A percentile compares a stretch with the other conserved stretches of the same genome.
These are phyloP conservation scores for Pseudozyma thailandica DNA, from an alignment of 1,284 basidiomycete species.

Conservation along the genomic window DNA sequence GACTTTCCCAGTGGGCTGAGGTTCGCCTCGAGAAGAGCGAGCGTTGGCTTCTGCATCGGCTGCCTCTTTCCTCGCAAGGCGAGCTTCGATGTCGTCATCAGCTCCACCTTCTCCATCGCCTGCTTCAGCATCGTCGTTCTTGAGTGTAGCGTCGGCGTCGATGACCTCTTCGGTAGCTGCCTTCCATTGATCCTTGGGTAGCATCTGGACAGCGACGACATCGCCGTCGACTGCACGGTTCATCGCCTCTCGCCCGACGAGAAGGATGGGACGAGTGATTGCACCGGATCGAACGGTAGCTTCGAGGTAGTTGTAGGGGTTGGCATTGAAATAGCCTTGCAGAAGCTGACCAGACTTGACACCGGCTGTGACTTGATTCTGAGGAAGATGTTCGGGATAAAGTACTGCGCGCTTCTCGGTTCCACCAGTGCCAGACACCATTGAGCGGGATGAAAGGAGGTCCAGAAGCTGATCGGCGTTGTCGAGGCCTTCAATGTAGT, in stretches of 20 bases:
- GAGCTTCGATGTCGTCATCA: conserved; percentile 69
- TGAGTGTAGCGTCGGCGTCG: conserved; percentile 80
- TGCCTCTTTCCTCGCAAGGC: conserved; percentile 44
- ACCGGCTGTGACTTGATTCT: conserved; percentile 80
- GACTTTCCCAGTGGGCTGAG: conserved; percentile 88
- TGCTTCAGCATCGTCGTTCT: conserved; percentile 83
- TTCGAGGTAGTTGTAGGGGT: conserved; percentile 92
- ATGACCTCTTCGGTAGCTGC: conserved; percentile 91
- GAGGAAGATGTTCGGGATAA: conserved; percentile 79
- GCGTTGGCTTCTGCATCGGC: conserved; percentile 67
- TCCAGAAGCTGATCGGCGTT: conserved; percentile 61
- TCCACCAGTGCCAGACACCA: conserved; percentile 32
- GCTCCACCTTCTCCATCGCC: conserved; percentile 69
- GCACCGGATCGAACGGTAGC: conserved; percentile 82
- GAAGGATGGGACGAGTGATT: conserved; percentile 81
- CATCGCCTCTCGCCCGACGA: conserved; percentile 91
- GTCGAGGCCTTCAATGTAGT: conserved; percentile 63
- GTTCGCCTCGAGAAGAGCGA: conserved; percentile 72
- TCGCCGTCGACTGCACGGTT: conserved; percentile 96
- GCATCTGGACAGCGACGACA: conserved; percentile 88
- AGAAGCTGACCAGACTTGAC: conserved; percentile 85
- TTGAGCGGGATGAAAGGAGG: conserved; percentile 57
- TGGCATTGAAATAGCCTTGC: conserved; percentile 95
- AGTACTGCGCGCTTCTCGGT: conserved; percentile 49
- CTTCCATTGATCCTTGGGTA: conserved; percentile 90